phyloP scores from a whole-genome alignment of 2,329 filamentous ascomycete genomes.

The Botrytis sinoallii region DNA sequence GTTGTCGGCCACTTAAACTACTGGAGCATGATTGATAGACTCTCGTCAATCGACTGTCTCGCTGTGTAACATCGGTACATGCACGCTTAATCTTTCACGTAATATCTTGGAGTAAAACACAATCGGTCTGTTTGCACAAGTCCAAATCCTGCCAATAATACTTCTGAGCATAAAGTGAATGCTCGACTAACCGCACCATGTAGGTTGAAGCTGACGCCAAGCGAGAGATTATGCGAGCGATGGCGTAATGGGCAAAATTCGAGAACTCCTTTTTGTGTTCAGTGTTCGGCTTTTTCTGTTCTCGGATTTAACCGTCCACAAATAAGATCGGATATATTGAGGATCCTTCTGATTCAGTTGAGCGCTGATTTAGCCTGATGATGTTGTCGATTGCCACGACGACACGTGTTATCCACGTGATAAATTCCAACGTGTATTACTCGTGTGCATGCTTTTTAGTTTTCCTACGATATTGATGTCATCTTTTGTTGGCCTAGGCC shows the following conservation, averaged over 20 bases:
- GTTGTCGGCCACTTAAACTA: neutral
- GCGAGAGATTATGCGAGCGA: neutral
- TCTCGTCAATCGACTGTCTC: neutral
- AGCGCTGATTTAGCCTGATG: neutral
- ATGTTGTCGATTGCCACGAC: neutral
- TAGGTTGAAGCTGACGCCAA: neutral
- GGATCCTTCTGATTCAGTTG: no score
- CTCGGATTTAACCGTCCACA: neutral
- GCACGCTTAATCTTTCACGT: neutral
- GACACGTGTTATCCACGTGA: neutral
- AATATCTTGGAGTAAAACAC: neutral
- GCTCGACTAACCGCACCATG: neutral
- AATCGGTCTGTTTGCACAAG: neutral
- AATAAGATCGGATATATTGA: neutral
- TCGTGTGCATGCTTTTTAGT: neutral
- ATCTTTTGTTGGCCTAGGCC: neutral
- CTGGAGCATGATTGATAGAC: neutral
- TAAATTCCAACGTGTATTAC: fast-evolving
- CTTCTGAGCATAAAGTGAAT: neutral
- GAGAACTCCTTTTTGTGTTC: neutral
- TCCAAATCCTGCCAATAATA: neutral
- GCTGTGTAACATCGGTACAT: neutral
- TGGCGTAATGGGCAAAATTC: neutral
- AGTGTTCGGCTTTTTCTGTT: no score
- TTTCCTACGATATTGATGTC: neutral